These are phyloP conservation scores for Haberlea rhodopensis DNA, from an alignment of 257 asterid species.

Conservation along the genomic window DNA sequence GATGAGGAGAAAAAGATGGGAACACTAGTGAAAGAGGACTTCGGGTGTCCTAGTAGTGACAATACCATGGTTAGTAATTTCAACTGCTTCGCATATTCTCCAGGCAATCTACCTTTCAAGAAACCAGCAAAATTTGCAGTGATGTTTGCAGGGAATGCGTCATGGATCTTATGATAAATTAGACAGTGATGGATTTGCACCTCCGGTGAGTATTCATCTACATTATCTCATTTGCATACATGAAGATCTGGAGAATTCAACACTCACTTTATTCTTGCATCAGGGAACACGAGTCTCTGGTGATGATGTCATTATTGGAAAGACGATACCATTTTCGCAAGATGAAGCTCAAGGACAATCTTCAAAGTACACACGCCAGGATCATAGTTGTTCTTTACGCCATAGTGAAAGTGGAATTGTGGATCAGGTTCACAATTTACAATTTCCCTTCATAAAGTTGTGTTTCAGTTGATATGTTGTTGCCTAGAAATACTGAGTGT, in stretches of 20 bases:
- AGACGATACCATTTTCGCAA: constrained; percentile 84
- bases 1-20: constrained; percentile 99
- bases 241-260: neutral
- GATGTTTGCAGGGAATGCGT: constrained; percentile 65
- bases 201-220: constrained; percentile 46
- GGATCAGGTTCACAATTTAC: constrained; percentile 42
- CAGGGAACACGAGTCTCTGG: constrained; percentile 76
- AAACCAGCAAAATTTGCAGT: neutral
- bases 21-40: constrained; percentile 93
- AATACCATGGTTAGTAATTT: constrained; percentile 57
- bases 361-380: constrained; percentile 84
- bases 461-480: too few relatives aligned
- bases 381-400: constrained; percentile 89
- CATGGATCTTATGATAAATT: constrained; percentile 93
- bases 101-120: neutral
- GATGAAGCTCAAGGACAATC: constrained; percentile 83
- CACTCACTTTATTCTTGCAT: constrained; percentile 3
- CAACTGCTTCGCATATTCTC: neutral
- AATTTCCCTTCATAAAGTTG: neutral
- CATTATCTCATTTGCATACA: neutral
- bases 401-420: constrained; percentile 98
- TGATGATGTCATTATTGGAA: constrained; percentile 95
- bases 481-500: neutral
- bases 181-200: constrained; percentile 97
- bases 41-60: constrained; percentile 82